Percentiles rank a stretch among this genome's conserved stretches.
phyloP scores from a whole-genome alignment of 2,329 filamentous ascomycete genomes.

The Ophiognomonia clavigignenti-juglandacearum region DNA sequence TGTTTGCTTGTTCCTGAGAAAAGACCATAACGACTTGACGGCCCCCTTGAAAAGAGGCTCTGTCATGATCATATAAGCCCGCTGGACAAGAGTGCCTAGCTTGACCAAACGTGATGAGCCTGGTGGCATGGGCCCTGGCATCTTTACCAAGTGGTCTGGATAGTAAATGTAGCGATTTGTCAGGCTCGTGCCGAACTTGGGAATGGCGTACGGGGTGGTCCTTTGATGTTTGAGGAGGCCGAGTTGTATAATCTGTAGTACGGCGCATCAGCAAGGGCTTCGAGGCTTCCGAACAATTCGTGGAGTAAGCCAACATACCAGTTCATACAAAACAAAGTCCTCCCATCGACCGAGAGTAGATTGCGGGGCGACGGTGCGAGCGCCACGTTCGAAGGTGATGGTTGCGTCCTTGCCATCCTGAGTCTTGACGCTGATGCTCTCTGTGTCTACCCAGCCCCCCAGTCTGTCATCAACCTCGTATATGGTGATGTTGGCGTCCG shows the following conservation, averaged over 20 bases:
- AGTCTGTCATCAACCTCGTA: slow-evolving; percentile 68
- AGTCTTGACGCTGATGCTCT: slow-evolving; percentile 48
- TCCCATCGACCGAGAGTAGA: slow-evolving; percentile 40
- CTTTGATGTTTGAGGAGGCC: slow-evolving; percentile 1
- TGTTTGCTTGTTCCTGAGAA: neutral
- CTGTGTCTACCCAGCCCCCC: slow-evolving; percentile 81
- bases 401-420: slow-evolving; percentile 47
- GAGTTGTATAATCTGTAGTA: slow-evolving; percentile 12
- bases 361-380: slow-evolving; percentile 65
- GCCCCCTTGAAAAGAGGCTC: slow-evolving; percentile 53
- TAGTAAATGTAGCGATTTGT: slow-evolving; percentile 74
- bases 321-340: slow-evolving; percentile 62
- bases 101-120: neutral
- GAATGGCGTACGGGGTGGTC: slow-evolving; percentile 1
- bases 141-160: slow-evolving; percentile 69
- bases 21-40: neutral
- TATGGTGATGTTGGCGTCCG: slow-evolving; percentile 65
- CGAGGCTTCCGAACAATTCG: slow-evolving; percentile 13
- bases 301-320: slow-evolving; percentile 49
- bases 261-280: slow-evolving; percentile 8
- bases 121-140: slow-evolving; percentile 35
- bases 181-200: slow-evolving; percentile 36
- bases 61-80: no score
- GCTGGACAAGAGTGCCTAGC: no score
- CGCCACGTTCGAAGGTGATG: slow-evolving; percentile 78